Base-by-base conservation (phyloP, 192 early-diverging fungal genomes). In the Coemansia sp. region DNA sequence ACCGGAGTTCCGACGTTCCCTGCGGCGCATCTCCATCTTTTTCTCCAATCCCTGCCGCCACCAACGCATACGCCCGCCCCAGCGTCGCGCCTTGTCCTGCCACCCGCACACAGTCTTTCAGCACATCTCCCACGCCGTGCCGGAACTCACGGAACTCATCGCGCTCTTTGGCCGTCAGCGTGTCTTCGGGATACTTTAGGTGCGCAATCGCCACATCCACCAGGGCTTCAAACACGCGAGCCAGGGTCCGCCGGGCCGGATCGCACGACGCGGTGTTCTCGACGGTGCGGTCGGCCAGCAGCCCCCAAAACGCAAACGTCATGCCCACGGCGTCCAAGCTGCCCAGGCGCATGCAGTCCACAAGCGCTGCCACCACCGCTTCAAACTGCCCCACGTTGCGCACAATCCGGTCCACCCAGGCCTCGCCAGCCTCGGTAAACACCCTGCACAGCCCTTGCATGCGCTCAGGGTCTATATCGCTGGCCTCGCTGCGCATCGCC, bases 101-200 rank as follows among this genome's bases (percentile, higher is more conserved):
- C 12, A 98, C 88, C 11, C 84, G 70, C 47, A 94, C 93, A 63
- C 95, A 96, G 67, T 92, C 91, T 80, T 99, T 99, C 38, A 99
- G 84, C 47, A 96, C 93, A 64, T 98, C 95, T 48, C 96, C 98
- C 83, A 98, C 94, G 25, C 87, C 84, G 78, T 99, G 96, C 22
- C 98, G 87, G 75, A 98, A 97, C 25, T 97, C 94, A 39, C 95
- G 83, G 69, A 99, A 99, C 25, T 97, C 92, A 63, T 99, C 98
- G n/a, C 92, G 86, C 65, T 95, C 91, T 69, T 92, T 84, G 9
- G 92, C 91, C 1, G 90, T 89, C 90, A 88, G 91, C 5, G 69
- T 74, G 1, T 58, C 24, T 3, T 17, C 60, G 5, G 96, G 96
- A 65, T 98, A 98, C 59, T 89, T 91, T 27, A 97, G 73, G 57